phyloP scores from a whole-genome alignment of 1,139 yeast genomes.

The Candida buenavistaensis region DNA sequence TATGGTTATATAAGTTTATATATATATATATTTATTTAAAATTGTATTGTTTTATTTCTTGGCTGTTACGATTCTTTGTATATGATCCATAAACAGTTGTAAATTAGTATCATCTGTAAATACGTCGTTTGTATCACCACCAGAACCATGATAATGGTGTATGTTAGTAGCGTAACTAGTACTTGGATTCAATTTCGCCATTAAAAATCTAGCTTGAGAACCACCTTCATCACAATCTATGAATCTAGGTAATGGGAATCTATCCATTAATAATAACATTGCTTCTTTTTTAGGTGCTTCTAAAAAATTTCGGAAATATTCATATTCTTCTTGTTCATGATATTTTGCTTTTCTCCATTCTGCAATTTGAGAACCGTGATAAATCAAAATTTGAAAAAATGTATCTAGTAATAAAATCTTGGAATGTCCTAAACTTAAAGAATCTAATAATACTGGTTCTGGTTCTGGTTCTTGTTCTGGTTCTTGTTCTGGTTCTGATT shows the following conservation, averaged over 20 bases:
- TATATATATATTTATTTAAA: background rate
- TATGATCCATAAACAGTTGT: conserved; percentile 66
- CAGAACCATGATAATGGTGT: conserved; percentile 33
- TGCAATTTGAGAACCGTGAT: conserved; percentile 93
- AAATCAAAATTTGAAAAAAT: conserved; percentile 91
- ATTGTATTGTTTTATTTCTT: conserved; percentile 8
- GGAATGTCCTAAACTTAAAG: conserved; percentile 61
- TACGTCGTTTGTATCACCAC: conserved; percentile 35
- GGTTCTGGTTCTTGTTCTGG: too few species aligned
- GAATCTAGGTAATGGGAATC: conserved; percentile 94
- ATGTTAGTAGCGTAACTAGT: conserved; percentile 54
- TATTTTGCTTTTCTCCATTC: conserved; percentile 96
- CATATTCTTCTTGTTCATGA: conserved; percentile 89
- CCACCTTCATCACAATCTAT: conserved; percentile 98
- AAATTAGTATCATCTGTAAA: conserved; percentile 72
- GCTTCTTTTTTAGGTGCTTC: conserved; percentile 93
- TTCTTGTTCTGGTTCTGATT: too few species aligned
- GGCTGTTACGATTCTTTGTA: conserved; percentile 36
- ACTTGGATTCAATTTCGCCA: conserved; percentile 75
- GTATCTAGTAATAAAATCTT: conserved; percentile 72
- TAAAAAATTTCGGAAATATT: conserved; percentile 79
- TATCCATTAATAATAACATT: conserved; percentile 81
- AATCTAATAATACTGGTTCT: conserved; percentile 67
- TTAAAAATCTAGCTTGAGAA: conserved; percentile 81
- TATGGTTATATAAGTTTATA: too few species aligned